Base-by-base conservation (phyloP, 768 basidiomycete genomes). In the Leccinellum albellum region DNA sequence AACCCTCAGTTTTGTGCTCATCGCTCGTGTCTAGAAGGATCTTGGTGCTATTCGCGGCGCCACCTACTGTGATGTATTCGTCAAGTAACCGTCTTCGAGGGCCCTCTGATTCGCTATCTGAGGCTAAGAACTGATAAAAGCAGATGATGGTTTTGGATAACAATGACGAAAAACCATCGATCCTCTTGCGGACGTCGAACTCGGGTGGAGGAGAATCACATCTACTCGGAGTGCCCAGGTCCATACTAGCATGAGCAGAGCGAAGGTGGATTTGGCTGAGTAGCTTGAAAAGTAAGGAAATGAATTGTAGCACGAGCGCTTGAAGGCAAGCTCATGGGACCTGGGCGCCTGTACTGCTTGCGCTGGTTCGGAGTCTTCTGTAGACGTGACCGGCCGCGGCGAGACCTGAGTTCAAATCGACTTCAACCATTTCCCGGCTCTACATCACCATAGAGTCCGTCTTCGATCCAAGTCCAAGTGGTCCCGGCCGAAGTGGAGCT, bases 41-140 rank as follows among this genome's bases (percentile, higher is more conserved):
- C 53, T 63, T 68, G 37, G 58, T 65, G 17, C 64, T 65, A 33
- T 61, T 70, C 10, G 66, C 63, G 10, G 64, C 54, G 15, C 67
- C 68, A 26, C 68, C 67, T 29, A 68, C 61, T 23, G 66, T 63
- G 55, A 68, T 66, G 58, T 70, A 63, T 40, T 70, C 67, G 20
- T 68, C 68, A 21, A 70, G 61, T 10, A 70, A 46, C 14, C 49
- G 51, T 51, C 64, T 59, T 32, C 68, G 64, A 33, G 58, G 61
- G 35, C 37, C 59, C 46, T 68, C 63, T 17, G 66, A 64, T 4
- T 66, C 60, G 24, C 50, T 53, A 24, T 67, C 68, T 21, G 67
- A 70, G 24, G 67, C 61, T n/a, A 67, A 24, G 57, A 70, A 68
- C 15, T 65, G 68, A 58, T 61, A 59, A 37, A 68, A 65, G 37